These are phyloP conservation scores for Penicillium frequentans DNA, from an alignment of 2,329 filamentous ascomycete species.

Conservation along the genomic window DNA sequence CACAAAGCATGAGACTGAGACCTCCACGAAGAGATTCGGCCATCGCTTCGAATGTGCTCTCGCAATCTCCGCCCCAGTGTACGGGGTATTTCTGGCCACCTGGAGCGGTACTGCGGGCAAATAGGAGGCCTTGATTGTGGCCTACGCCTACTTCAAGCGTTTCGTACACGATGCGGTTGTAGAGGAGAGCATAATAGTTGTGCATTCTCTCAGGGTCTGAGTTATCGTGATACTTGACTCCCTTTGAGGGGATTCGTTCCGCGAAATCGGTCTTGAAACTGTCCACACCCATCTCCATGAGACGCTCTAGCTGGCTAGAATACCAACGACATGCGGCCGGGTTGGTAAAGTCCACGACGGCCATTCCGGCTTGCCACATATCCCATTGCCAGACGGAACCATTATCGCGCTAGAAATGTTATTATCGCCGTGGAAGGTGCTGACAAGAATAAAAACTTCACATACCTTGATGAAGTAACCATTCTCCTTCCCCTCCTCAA, in stretches of 20 bases:
- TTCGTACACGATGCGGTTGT: conserved; percentile 70
- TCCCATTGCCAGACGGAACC: conserved; percentile 76
- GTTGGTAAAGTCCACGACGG: conserved; percentile 72
- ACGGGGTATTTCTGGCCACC: conserved; percentile 70
- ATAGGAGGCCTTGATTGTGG: conserved; percentile 60
- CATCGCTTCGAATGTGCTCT: conserved; percentile 71
- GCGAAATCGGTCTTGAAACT: conserved; percentile 76
- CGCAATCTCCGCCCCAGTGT: conserved; percentile 73
- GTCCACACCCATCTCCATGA: conserved; percentile 70
- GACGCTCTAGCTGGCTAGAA: conserved; percentile 57
- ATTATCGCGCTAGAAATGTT: conserved; percentile 52
- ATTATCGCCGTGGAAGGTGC: not conserved
- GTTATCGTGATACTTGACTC: conserved; percentile 64
- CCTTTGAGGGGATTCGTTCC: conserved; percentile 66
- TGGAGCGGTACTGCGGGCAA: conserved; percentile 66
- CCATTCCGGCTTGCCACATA: conserved; percentile 76
- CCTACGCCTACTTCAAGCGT: conserved; percentile 58
- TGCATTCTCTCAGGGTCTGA: conserved; percentile 68
- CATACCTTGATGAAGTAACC: conserved; percentile 65
- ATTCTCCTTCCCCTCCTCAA: conserved; percentile 60
- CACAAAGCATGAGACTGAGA: conserved; percentile 62
- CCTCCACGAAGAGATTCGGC: conserved; percentile 69
- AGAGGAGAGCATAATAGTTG: conserved; percentile 74
- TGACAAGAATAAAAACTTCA: not conserved
- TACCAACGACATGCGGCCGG: conserved; percentile 68